Evolutionary conservation across 148 eudicot genomes (phyloP).

Genomic region (Spergularia marina): DNA sequence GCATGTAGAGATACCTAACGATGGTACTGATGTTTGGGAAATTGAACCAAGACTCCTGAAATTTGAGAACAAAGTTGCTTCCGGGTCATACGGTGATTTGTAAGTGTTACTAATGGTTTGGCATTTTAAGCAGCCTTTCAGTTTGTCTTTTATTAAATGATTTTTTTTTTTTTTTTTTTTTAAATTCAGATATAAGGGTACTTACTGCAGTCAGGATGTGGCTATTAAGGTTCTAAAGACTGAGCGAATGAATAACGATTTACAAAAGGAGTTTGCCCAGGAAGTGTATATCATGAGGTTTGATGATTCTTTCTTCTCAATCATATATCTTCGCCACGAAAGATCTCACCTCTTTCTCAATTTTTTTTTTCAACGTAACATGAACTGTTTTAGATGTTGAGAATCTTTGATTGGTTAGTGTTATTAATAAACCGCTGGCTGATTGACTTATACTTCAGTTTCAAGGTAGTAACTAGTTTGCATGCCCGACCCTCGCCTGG

Average conservation of each 20-base stretch:
- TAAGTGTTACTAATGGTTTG: constrained; percentile 41
- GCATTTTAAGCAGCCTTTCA: neutral
- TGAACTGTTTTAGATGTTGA: neutral
- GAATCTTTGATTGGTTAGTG: neutral
- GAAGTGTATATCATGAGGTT: constrained; percentile 99
- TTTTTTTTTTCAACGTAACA: neutral
- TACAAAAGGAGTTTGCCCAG: constrained; percentile 95
- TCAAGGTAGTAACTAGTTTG: neutral
- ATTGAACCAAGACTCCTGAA: constrained; percentile 77
- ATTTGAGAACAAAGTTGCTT: constrained; percentile 81
- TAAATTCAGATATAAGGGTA: constrained; percentile 78
- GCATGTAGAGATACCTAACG: constrained; percentile 79
- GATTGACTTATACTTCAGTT: neutral
- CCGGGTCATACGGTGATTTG: constrained; percentile 99
- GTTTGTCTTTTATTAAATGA: neutral
- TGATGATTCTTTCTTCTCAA: constrained; percentile 2
- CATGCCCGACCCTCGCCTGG: too few species aligned
- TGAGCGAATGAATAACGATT: constrained; percentile 72
- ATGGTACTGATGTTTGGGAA: constrained; percentile 98
- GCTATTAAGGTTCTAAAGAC: constrained; percentile 90
- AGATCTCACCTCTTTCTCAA: neutral
- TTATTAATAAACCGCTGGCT: neutral
- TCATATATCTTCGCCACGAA: neutral
- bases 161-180: neutral
- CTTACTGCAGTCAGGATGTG: constrained; percentile 93